Evolutionary conservation across 129 eudicot species (phyloP), one percentile per base, ranked within the genome.

Genomic region (Flaveria sonorensis): DNA sequence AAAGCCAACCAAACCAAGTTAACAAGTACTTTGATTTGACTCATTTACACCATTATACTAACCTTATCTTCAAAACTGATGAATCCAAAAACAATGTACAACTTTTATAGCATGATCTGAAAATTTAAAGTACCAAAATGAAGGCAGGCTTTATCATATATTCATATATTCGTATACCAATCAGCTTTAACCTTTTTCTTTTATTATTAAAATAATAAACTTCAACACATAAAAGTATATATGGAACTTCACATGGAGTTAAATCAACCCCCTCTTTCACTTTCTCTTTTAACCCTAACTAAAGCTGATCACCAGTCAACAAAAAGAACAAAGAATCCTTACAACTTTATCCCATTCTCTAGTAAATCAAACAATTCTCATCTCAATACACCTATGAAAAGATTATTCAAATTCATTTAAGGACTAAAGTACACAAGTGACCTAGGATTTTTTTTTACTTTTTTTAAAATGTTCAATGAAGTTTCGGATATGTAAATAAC

Each of bases 251-350:
- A 53, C 77, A 72, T 72, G 73, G 80, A 60, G 56, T 56, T 64
- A 30, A 75, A 47, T 46, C 72, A 32, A 48, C 21, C 10, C 40
- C 26, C 16, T 48, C 26, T 70, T 60, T 47, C 76, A 46, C 82
- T 78, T 78, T 70, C 62, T 78, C 70, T 30, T 78, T 70, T 56
- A 56, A 69, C 45, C 69, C 69, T 46, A 59, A 61, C 70, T 78
- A 78, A 78, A 78, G 82, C 82, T 78, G 77, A 47, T 14, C 71
- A 78, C 77, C 63, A 47, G 82, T 78, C 82, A 78, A 78, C 77
- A 78, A 70, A 63, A 70, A 77, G 12, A 23, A 66, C 56, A 77
- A 77, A 77, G 61, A 43, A 45, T 70, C 69, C 81, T 67, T 56
- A 1, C 47, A 68, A 67, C 69, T 69, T 77, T 77, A 77, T 53